Evolutionary conservation across 495 filamentous ascomycete genomes (phyloP).

Genomic region (Hyaloscypha hepaticicola): DNA sequence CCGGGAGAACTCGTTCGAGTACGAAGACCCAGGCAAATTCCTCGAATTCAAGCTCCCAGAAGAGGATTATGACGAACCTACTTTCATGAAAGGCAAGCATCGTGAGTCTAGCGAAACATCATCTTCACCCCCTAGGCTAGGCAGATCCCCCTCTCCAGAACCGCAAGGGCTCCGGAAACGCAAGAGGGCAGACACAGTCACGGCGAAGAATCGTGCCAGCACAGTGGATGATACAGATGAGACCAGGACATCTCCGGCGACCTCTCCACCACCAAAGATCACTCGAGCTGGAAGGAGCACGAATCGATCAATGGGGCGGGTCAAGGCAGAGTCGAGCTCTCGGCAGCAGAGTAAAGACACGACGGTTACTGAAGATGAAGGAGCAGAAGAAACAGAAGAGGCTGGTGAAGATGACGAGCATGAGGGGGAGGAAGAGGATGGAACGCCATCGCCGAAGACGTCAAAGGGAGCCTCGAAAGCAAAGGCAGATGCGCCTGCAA

Average conservation of each 20-base stretch:
- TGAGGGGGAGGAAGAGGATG: slow-evolving; percentile 24
- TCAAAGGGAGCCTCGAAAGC: slow-evolving; percentile 16
- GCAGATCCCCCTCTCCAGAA: slow-evolving; percentile 43
- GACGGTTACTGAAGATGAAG: slow-evolving; percentile 29
- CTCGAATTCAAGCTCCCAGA: slow-evolving; percentile 74
- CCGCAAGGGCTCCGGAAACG: slow-evolving; percentile 52
- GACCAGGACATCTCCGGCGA: slow-evolving; percentile 30
- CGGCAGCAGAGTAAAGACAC: slow-evolving; percentile 31
- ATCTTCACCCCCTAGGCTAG: slow-evolving; percentile 41
- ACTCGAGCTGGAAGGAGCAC: slow-evolving; percentile 20
- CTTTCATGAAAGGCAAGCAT: slow-evolving; percentile 62
- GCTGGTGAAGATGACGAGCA: slow-evolving; percentile 30
- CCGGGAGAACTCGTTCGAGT: slow-evolving; percentile 67
- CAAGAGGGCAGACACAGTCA: slow-evolving; percentile 41
- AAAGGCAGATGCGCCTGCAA: slow-evolving; percentile 21
- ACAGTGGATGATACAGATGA: slow-evolving; percentile 57
- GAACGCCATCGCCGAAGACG: slow-evolving; percentile 23
- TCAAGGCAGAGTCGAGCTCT: slow-evolving; percentile 28
- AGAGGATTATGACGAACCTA: slow-evolving; percentile 73
- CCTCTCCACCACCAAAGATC: slow-evolving; percentile 20
- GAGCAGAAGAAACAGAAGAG: slow-evolving; percentile 28
- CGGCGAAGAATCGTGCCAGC: slow-evolving; percentile 44
- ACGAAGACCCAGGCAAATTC: slow-evolving; percentile 55
- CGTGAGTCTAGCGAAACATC: slow-evolving; percentile 32
- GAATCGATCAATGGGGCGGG: slow-evolving; percentile 19